Percentiles rank a stretch among this genome's conserved stretches.
Evolutionary conservation across 345 rosid genomes (phyloP).

Genomic region (Eucalyptus polyanthemos): DNA sequence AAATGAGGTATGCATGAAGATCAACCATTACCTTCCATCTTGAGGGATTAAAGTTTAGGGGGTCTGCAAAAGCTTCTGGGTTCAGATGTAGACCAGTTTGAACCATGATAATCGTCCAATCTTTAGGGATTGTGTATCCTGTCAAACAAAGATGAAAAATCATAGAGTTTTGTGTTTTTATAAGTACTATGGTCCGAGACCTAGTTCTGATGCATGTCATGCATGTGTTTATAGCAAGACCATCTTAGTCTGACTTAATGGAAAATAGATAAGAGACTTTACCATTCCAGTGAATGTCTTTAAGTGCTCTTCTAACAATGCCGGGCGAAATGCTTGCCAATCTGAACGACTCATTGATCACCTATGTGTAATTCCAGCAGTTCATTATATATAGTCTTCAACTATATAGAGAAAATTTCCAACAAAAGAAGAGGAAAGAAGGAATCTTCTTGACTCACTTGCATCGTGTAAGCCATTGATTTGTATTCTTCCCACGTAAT

Average conservation of each 20-base stretch:
- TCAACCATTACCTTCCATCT: slow-evolving; percentile 16
- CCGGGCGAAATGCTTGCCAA: slow-evolving; percentile 18
- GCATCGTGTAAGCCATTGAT: neutral
- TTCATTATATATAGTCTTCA: neutral
- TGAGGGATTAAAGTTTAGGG: slow-evolving; percentile 33
- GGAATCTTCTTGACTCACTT: neutral
- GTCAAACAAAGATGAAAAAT: neutral
- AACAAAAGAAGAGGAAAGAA: neutral
- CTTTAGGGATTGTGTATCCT: slow-evolving; percentile 33
- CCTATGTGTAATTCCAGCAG: neutral
- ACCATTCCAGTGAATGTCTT: slow-evolving; percentile 3
- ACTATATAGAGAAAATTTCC: no score
- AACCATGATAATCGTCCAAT: slow-evolving; percentile 22
- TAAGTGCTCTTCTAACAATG: slow-evolving; percentile 17
- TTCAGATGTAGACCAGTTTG: slow-evolving; percentile 10
- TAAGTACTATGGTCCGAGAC: neutral
- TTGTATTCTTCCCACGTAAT: neutral
- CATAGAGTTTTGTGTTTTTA: neutral
- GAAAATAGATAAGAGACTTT: neutral
- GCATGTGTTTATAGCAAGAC: neutral
- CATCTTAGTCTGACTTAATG: neutral
- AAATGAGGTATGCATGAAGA: neutral
- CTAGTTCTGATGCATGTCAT: neutral
- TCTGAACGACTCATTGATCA: slow-evolving; percentile 33
- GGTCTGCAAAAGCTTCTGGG: slow-evolving; percentile 14